phyloP scores from a whole-genome alignment of 257 asterid genomes.

The Perilla frutescens region DNA sequence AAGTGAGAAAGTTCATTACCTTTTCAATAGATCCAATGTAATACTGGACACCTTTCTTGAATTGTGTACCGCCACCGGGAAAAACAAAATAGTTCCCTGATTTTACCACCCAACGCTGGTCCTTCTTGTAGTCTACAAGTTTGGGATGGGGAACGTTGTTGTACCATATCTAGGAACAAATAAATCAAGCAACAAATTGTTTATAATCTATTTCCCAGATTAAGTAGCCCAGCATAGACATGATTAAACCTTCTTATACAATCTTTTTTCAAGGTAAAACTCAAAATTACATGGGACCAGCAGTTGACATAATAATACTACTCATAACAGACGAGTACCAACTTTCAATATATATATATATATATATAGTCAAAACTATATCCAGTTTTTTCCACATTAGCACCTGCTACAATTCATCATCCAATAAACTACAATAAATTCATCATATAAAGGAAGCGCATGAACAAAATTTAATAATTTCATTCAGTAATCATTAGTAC shows the following conservation, averaged over 20 bases:
- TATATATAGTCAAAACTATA: neutral
- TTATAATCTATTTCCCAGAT: slow-evolving; percentile 2
- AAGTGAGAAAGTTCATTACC: slow-evolving; percentile 47
- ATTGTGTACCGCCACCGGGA: slow-evolving; percentile 99
- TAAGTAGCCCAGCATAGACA: slow-evolving; percentile 23
- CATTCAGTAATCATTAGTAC: neutral
- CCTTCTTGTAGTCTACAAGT: slow-evolving; percentile 97
- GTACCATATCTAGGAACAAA: slow-evolving; percentile 79
- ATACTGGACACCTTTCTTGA: slow-evolving; percentile 72
- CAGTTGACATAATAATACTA: neutral
- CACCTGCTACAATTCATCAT: neutral
- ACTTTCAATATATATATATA: neutral
- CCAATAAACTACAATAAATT: neutral
- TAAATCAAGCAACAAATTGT: slow-evolving; percentile 14
- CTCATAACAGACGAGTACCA: neutral
- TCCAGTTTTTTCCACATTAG: slow-evolving; percentile 3
- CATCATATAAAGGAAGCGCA: neutral
- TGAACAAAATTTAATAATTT: neutral
- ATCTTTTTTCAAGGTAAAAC: slow-evolving; percentile 12
- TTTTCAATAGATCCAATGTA: slow-evolving; percentile 64
- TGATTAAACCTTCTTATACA: slow-evolving; percentile 9
- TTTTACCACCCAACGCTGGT: slow-evolving; percentile 84
- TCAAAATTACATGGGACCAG: slow-evolving; percentile 17
- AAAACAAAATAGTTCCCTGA: slow-evolving; percentile 72
- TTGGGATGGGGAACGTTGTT: slow-evolving; percentile 94